Evolutionary conservation across 768 basidiomycete species (phyloP).

Genomic region (Dioszegia hungarica): DNA sequence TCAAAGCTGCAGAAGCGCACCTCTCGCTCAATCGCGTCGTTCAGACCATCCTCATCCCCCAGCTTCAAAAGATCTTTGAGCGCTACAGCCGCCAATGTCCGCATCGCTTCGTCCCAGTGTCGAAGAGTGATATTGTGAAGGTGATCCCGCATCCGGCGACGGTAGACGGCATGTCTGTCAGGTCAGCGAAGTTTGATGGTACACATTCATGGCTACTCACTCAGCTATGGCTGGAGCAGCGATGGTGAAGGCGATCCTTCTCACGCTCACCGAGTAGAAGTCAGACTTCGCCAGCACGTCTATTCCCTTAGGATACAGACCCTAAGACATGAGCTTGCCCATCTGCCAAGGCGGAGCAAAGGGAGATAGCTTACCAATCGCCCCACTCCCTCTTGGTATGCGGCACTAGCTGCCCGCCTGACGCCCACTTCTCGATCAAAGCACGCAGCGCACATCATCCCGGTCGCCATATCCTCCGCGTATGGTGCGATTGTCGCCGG

Average conservation of each 20-base stretch:
- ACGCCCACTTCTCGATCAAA: slow-evolving; percentile 94
- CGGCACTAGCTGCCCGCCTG: slow-evolving; percentile 89
- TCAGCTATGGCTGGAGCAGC: slow-evolving; percentile 81
- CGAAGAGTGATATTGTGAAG: slow-evolving; percentile 67
- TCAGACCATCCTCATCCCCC: slow-evolving; percentile 50
- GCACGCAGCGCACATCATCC: slow-evolving; percentile 71
- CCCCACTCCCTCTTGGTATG: slow-evolving; percentile 95
- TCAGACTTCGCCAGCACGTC: slow-evolving; percentile 87
- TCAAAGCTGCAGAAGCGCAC: slow-evolving; percentile 13
- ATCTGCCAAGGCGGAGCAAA: no score
- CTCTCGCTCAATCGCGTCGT: slow-evolving; percentile 28
- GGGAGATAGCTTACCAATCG: slow-evolving; percentile 80
- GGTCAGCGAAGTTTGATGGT: background rate
- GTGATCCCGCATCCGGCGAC: slow-evolving; percentile 64
- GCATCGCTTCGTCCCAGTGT: slow-evolving; percentile 84
- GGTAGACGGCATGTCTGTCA: slow-evolving; percentile 71
- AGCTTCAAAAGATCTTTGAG: slow-evolving; percentile 63
- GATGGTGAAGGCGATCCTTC: slow-evolving; percentile 74
- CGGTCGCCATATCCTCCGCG: slow-evolving; percentile 62
- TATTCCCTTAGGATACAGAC: slow-evolving; percentile 86
- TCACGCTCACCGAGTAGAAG: slow-evolving; percentile 85
- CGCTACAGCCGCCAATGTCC: slow-evolving; percentile 70
- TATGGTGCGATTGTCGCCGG: slow-evolving; percentile 56
- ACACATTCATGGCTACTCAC: slow-evolving; percentile 55
- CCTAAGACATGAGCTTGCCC: no score